Base-by-base conservation (phyloP, 208 protist genomes). In the Leishmania braziliensis region DNA sequence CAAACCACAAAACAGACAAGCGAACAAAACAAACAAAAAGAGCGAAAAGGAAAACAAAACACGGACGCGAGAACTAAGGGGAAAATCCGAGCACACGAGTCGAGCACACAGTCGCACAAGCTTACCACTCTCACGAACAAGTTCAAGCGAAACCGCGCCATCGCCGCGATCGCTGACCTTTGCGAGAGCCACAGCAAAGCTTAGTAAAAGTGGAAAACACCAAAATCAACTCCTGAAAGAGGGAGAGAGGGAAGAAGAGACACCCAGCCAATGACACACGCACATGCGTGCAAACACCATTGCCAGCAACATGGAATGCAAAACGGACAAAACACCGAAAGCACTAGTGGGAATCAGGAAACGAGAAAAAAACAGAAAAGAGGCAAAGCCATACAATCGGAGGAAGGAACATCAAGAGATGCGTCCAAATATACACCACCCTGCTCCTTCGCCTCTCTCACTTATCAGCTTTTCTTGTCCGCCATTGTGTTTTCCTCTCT, bases 1-100 rank as follows among this genome's bases (percentile, higher is more conserved):
- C 12, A 70, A 48, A 70, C 26, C 16, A 63, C 26, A n/a, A 63
- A 63, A 70, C n/a, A 46, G 65, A 70, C 65, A 70, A 70, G 36
- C 20, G 5, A 46, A 26, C 2, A 70, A 70, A 48, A 70, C 33
- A 46, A 62, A 26, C 43, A 46, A 46, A 46, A 46, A 46, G 23
- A 29, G 29, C 8, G 26, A 8, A 63, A n/a, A 63, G 65, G 33
- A 70, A 18, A 39, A 33, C 65, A 70, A 16, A 62, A 26, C 56
- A 62, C 56, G 56, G 56, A 62, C 20, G 56, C 56, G 56, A 16
- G 3, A 26, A 26, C 14, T 26, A 62, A 16, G 56, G 56, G 20
- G 56, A 3, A 62, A 26, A 26, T 26, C 16, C 33, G 14, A 14
- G 36, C n/a, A 20, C 14, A 70, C n/a, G 29, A 14, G 36, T 26